A percentile compares a stretch with the other conserved stretches of the same genome.
These are phyloP conservation scores for Penicillium sp. DNA, from an alignment of 2,329 filamentous ascomycete species.

Conservation along the genomic window DNA sequence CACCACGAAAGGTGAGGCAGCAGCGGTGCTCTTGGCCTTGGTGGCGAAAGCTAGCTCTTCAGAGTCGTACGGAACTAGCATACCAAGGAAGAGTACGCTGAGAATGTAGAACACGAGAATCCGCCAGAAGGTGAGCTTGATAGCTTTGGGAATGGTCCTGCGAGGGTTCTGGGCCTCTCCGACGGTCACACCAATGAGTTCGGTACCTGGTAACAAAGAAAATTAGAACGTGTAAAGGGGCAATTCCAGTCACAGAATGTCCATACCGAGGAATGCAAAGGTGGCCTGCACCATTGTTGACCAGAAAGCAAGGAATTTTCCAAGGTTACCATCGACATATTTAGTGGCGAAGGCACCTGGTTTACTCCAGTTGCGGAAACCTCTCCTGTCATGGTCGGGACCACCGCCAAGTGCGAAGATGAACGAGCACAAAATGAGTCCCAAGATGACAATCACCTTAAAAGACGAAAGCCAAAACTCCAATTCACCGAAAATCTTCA, in stretches of 20 bases:
- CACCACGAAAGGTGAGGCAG: slow-evolving; percentile 69
- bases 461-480: slow-evolving; percentile 50
- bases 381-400: slow-evolving; percentile 65
- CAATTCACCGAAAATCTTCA: slow-evolving; percentile 67
- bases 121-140: slow-evolving; percentile 72
- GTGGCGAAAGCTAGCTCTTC: slow-evolving; percentile 42
- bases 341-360: slow-evolving; percentile 43
- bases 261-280: slow-evolving; percentile 61
- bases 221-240: slow-evolving; percentile 31
- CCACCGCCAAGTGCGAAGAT: slow-evolving; percentile 78
- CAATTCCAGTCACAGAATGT: slow-evolving; percentile 51
- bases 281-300: slow-evolving; percentile 41
- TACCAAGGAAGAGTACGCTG: slow-evolving; percentile 66
- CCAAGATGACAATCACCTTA: slow-evolving; percentile 66
- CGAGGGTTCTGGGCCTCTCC: slow-evolving; percentile 68
- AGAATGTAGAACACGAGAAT: slow-evolving; percentile 71
- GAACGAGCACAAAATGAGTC: slow-evolving; percentile 69
- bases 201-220: slow-evolving; percentile 59
- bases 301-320: slow-evolving; percentile 6
- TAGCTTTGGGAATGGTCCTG: slow-evolving; percentile 66
- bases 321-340: slow-evolving; percentile 7
- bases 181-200: slow-evolving; percentile 60
- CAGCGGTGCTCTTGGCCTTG: slow-evolving; percentile 42
- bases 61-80: slow-evolving; percentile 66
- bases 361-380: slow-evolving; percentile 61